Evolutionary conservation across 495 filamentous ascomycete species (phyloP).

Genomic region (Penicillium pancosmium): DNA sequence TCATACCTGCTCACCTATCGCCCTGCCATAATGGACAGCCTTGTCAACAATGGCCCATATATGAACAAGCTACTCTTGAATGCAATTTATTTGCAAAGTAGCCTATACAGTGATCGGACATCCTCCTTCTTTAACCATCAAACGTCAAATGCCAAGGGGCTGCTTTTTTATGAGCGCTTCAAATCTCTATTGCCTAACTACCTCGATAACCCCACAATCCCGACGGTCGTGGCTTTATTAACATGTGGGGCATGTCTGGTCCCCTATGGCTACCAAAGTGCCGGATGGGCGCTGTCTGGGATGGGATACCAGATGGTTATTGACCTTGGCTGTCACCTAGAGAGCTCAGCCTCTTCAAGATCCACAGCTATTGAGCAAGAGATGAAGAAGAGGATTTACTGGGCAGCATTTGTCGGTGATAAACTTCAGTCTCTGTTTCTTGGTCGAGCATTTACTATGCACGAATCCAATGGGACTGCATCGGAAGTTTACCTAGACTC

Average conservation of each 20-base stretch:
- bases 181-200: slow-evolving; percentile 14
- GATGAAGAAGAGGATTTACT: slow-evolving; percentile 25
- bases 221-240: slow-evolving; percentile 20
- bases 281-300: slow-evolving; percentile 24
- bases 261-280: slow-evolving; percentile 19
- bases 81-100: slow-evolving; percentile 32
- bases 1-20: slow-evolving; percentile 33
- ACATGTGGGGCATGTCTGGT: slow-evolving; percentile 18
- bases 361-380: slow-evolving; percentile 13
- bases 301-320: slow-evolving; percentile 40
- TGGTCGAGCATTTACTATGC: slow-evolving; percentile 24
- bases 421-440: slow-evolving; percentile 33
- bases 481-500: slow-evolving; percentile 28
- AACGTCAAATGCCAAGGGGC: slow-evolving; percentile 7
- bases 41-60: slow-evolving; percentile 34
- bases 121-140: slow-evolving; percentile 5
- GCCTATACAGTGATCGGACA: slow-evolving; percentile 17
- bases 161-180: slow-evolving; percentile 21
- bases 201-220: slow-evolving; percentile 19
- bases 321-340: slow-evolving; percentile 36
- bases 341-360: slow-evolving; percentile 9
- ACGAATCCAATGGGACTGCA: slow-evolving; percentile 13
- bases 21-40: slow-evolving; percentile 36
- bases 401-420: slow-evolving; percentile 35
- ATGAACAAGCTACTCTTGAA: slow-evolving; percentile 39